These are phyloP conservation scores for Brassica hybrid DNA, from an alignment of 441 rosid genomes.

Conservation along the genomic window DNA sequence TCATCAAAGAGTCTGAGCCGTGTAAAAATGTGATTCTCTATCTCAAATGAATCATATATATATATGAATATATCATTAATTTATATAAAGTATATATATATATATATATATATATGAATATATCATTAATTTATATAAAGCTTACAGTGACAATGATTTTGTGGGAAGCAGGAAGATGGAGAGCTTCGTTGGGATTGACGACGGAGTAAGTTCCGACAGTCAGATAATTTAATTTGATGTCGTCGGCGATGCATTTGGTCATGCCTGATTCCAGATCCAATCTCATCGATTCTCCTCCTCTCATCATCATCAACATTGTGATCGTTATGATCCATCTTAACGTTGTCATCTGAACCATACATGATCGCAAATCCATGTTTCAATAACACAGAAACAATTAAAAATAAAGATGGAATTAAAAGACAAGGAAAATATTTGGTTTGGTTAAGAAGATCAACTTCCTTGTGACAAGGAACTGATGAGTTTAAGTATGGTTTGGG, in stretches of 20 bases:
- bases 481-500: slow-evolving; percentile 24
- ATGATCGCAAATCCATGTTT: slow-evolving; percentile 24
- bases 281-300: slow-evolving; percentile 55
- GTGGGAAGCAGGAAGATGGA: slow-evolving; percentile 61
- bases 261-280: slow-evolving; percentile 71
- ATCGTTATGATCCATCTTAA: slow-evolving; percentile 22
- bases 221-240: slow-evolving; percentile 62
- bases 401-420: not conserved
- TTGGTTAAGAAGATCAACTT: slow-evolving; percentile 11
- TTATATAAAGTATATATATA: not conserved
- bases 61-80: too few species aligned
- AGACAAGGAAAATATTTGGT: not conserved
- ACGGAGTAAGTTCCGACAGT: slow-evolving; percentile 68
- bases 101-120: too few species aligned
- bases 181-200: slow-evolving; percentile 57
- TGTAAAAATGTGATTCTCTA: too few species aligned
- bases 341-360: slow-evolving; percentile 29
- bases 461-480: slow-evolving; percentile 32
- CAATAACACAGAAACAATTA: not conserved
- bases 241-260: slow-evolving; percentile 84
- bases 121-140: not conserved
- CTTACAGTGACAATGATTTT: slow-evolving; percentile 66
- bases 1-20: not conserved
- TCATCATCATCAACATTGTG: slow-evolving; percentile 24
- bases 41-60: too few species aligned